Evolutionary conservation across 495 filamentous ascomycete species (phyloP), one percentile per base, ranked within the genome.

Genomic region (Apiosordaria backusii): DNA sequence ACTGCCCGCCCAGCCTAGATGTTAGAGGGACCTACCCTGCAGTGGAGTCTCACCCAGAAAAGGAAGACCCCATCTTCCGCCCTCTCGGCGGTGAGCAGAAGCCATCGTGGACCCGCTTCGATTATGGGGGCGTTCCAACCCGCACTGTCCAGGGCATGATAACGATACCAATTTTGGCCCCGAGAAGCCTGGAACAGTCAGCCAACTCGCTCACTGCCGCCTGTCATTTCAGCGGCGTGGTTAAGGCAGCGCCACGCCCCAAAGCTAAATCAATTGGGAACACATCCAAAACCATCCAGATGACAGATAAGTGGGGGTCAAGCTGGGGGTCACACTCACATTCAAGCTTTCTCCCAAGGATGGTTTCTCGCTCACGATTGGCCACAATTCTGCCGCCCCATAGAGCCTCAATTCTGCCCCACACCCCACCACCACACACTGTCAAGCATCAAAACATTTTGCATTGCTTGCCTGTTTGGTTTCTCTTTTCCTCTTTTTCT

Each of bases 391-490:
- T 40, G 59, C 59, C 59, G 22, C 57, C 24, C 22, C 25, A 45
- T 26, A 21, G 50, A 70, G 65, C 68, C 62, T 65, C 57, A 63
- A 57, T 66, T 50, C 54, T 53, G 35, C 35, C 35, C 35, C 35
- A 45, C 35, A 45, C 27, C 27, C n/a, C 27, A 29, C 27, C 27
- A 45, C 35, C 35, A 13, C 35, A 6, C 29, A 10, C 29, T 6
- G 29, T 6, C 6, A 10, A 10, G 6, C 29, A 35, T 35, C 29
- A 35, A 4, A 35, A 35, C 29, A 4, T n/a, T n/a, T n/a, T n/a
- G n/a, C n/a, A 35, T 35, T 35, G 5, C 29, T 35, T 35, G 29
- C 10, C 29, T 29, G 3, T 29, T 29, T 29, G 27, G 7, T 29
- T 29, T 29, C 27, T 29, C 27, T 29, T 29, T 45, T 13, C 13